Percentiles rank a stretch among this genome's conserved stretches.
These are phyloP conservation scores for Xylaria acuta DNA, from an alignment of 495 filamentous ascomycete genomes.

Conservation along the genomic window DNA sequence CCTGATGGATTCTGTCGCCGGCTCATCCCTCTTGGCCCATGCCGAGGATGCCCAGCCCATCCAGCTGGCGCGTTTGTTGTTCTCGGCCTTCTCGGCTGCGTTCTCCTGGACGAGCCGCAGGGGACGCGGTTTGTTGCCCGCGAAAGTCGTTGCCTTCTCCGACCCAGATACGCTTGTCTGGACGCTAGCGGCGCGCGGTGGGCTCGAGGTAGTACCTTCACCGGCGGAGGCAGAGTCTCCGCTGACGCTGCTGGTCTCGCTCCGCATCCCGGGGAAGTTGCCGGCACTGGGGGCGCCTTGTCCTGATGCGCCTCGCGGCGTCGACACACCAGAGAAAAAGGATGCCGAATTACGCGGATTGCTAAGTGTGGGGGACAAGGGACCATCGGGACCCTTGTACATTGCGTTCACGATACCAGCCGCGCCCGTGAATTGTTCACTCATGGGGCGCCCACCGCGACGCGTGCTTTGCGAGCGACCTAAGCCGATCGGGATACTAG, in stretches of 20 bases:
- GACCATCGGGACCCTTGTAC: constrained; percentile 67
- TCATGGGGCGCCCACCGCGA: constrained; percentile 65
- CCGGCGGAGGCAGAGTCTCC: constrained; percentile 62
- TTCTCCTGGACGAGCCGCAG: constrained; percentile 83
- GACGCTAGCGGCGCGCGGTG: constrained; percentile 58
- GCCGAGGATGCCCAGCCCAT: constrained; percentile 59
- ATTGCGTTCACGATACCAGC: constrained; percentile 82
- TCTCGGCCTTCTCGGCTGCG: constrained; percentile 42
- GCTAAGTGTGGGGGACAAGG: constrained; percentile 61
- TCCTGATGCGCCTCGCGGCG: constrained; percentile 39
- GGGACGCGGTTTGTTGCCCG: constrained; percentile 80
- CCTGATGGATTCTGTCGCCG: constrained; percentile 30
- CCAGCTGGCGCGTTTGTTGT: constrained; percentile 64
- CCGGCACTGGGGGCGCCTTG: constrained; percentile 54
- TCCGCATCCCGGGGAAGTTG: constrained; percentile 61
- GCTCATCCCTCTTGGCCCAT: constrained; percentile 51
- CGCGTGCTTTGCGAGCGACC: constrained; percentile 65
- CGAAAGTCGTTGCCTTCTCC: constrained; percentile 63
- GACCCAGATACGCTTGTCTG: constrained; percentile 66
- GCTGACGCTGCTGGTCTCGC: constrained; percentile 68
- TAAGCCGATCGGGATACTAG: constrained; percentile 75
- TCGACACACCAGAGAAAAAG: constrained; percentile 45
- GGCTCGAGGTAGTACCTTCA: constrained; percentile 62
- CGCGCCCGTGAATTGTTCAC: constrained; percentile 71
- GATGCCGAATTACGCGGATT: constrained; percentile 54